Evolutionary conservation across 2,329 filamentous ascomycete genomes (phyloP), one percentile per base, ranked within the genome.

Genomic region (Xylaria sp.): DNA sequence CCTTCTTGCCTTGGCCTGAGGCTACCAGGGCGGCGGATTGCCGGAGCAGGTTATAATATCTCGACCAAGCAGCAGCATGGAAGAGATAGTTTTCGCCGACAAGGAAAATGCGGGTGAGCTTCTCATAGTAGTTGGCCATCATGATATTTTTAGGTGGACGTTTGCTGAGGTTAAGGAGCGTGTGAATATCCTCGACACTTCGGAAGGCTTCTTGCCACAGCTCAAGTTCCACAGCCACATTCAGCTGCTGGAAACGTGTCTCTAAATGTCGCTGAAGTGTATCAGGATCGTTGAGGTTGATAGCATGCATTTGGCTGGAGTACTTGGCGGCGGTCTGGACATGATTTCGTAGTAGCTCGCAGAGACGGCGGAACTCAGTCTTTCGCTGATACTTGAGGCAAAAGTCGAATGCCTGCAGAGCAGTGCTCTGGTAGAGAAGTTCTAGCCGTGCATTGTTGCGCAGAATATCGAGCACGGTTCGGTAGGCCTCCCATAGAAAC

Each of bases 91-190:
- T 99, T 82, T 98, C 95, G 78, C 94, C 96, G 70, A 98, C 95
- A 67, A 99, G 87, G 86, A 99, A 99, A 78, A 99, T 99, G 68
- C 94, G 89, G 42, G 95, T 97, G 61, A 99, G 89, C 83, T 98
- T 98, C 85, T 99, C 95, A 80, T 98, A 99, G 86, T 99, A 99
- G 84, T 98, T 99, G 81, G 95, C 95, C 95, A 99, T 99, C 95
- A 99, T 98, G 76, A 97, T 85, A 78, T 97, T 97, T 89, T 98
- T 98, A 57, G 95, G 90, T 40, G 94, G 94, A 59, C 95, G 92
- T 87, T 98, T 98, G 89, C 94, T 98, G 71, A 98, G 86, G 82
- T 90, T 98, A 70, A 99, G 88, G 58, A 99, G 87, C 54, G 94
- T 98, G 82, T 99, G 95, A 71, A 98, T 98, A 77, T 99, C 95